Conservation (phyloP, 2,329 filamentous ascomycete species). For the Camillea tinctor region DNA sequence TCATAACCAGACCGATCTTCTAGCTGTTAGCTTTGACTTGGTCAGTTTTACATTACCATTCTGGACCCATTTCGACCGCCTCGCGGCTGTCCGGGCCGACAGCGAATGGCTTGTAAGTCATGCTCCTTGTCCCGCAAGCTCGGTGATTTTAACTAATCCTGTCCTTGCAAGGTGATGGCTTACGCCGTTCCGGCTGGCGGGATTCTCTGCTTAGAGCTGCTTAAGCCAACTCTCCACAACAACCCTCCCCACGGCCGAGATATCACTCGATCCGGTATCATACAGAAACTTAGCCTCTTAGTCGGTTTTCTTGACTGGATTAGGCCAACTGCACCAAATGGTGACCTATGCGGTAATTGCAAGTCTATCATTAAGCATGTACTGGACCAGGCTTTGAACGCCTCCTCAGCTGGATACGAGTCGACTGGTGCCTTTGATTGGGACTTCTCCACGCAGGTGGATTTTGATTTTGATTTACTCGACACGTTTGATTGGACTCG, state of each 20-base stretch:
- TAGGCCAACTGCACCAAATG: slow-evolving; percentile 46
- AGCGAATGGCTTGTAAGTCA: slow-evolving; percentile 49
- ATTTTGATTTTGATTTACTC: slow-evolving; percentile 48
- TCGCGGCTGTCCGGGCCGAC: slow-evolving; percentile 40
- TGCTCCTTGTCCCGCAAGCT: neutral
- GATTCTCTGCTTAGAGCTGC: slow-evolving; percentile 49
- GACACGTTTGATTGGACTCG: slow-evolving; percentile 50
- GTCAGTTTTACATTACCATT: slow-evolving; percentile 45
- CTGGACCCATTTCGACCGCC: slow-evolving; percentile 50
- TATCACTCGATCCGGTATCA: slow-evolving; percentile 46
- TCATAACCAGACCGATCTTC: slow-evolving; percentile 38
- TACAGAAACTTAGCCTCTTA: slow-evolving; percentile 51
- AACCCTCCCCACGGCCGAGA: slow-evolving; percentile 33
- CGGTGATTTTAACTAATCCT: slow-evolving; percentile 4
- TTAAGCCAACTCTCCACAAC: slow-evolving; percentile 40
- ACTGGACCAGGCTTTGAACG: slow-evolving; percentile 48
- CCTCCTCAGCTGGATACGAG: slow-evolving; percentile 22
- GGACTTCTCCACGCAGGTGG: slow-evolving; percentile 33
- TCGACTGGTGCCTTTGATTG: slow-evolving; percentile 32
- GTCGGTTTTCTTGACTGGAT: slow-evolving; percentile 53
- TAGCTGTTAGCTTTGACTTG: slow-evolving; percentile 47
- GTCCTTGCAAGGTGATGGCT: slow-evolving; percentile 42
- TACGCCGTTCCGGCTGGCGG: slow-evolving; percentile 49
- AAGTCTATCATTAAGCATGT: slow-evolving; percentile 50
- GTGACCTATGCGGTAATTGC: slow-evolving; percentile 45